Percentiles rank a stretch among this genome's conserved stretches.
Conservation (phyloP, 2,329 filamentous ascomycete genomes). For the Penicillium sp. region DNA sequence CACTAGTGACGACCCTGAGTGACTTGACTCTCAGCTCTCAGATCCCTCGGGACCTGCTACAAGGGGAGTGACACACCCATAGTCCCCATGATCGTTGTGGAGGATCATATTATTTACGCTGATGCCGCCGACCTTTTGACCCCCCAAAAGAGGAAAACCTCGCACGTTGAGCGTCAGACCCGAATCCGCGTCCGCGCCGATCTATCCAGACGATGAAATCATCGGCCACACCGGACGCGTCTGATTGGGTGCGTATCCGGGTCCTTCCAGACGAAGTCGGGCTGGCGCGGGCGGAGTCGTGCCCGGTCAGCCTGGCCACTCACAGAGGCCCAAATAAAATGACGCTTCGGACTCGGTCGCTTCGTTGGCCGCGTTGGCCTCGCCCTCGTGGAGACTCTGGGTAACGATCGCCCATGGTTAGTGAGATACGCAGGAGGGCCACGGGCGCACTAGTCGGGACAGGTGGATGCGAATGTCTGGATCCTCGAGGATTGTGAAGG, state of each 20-base stretch:
- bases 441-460: slow-evolving; percentile 11
- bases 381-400: background rate
- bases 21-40: too few relatives aligned
- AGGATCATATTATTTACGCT: too few relatives aligned
- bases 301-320: slow-evolving; percentile 11
- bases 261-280: slow-evolving; percentile 9
- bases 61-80: too few relatives aligned
- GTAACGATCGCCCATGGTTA: slow-evolving; percentile 17
- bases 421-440: slow-evolving; percentile 17
- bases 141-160: background rate
- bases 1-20: too few relatives aligned
- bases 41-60: too few relatives aligned
- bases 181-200: slow-evolving; percentile 9
- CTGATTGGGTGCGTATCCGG: slow-evolving; percentile 15
- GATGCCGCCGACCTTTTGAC: too few relatives aligned
- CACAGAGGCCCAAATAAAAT: slow-evolving; percentile 18
- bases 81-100: too few relatives aligned
- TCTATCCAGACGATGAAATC: slow-evolving; percentile 15
- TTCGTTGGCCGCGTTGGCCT: background rate
- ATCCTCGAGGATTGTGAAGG: too few relatives aligned
- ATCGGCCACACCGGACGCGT: slow-evolving; percentile 9
- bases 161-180: too few relatives aligned
- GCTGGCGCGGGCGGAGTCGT: slow-evolving; percentile 11
- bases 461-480: too few relatives aligned
- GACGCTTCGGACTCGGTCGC: slow-evolving; percentile 12